Percentiles rank a stretch among this genome's conserved stretches.
These are phyloP conservation scores for Plectranthus barbatus DNA, from an alignment of 257 asterid species.

Conservation along the genomic window DNA sequence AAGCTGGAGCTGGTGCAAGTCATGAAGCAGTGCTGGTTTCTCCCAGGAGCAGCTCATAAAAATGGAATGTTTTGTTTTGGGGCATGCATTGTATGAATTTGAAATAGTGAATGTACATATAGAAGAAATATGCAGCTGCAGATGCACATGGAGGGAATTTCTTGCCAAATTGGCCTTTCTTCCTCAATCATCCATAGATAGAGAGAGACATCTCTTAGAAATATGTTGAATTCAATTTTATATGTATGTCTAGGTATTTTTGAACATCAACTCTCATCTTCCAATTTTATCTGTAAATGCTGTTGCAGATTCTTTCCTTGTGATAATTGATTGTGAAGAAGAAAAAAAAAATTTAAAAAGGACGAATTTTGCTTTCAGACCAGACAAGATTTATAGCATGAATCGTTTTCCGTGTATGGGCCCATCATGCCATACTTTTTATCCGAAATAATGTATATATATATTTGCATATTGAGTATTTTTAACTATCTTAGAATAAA, in stretches of 20 bases:
- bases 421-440: not conserved
- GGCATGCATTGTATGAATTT: slow-evolving; percentile 14
- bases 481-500: no score
- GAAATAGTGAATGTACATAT: slow-evolving; percentile 29
- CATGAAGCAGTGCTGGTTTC: slow-evolving; percentile 52
- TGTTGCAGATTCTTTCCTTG: no score
- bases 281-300: no score
- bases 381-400: not conserved
- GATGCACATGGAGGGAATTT: not conserved
- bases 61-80: not conserved
- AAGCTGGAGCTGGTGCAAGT: slow-evolving; percentile 47
- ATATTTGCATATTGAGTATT: no score
- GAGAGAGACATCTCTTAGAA: slow-evolving; percentile 21
- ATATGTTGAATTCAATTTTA: slow-evolving; percentile 15
- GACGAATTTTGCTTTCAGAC: not conserved
- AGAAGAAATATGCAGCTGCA: slow-evolving; percentile 14
- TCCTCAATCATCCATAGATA: no score
- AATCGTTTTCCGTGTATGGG: not conserved
- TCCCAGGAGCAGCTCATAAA: slow-evolving; percentile 18
- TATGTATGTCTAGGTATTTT: slow-evolving; percentile 12
- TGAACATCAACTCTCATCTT: no score
- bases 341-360: not conserved
- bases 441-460: no score
- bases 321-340: no score
- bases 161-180: slow-evolving; percentile 20